Base-by-base conservation (phyloP, 23 red algal genomes). In the Cyanidiococcus yangmingshanensis region DNA sequence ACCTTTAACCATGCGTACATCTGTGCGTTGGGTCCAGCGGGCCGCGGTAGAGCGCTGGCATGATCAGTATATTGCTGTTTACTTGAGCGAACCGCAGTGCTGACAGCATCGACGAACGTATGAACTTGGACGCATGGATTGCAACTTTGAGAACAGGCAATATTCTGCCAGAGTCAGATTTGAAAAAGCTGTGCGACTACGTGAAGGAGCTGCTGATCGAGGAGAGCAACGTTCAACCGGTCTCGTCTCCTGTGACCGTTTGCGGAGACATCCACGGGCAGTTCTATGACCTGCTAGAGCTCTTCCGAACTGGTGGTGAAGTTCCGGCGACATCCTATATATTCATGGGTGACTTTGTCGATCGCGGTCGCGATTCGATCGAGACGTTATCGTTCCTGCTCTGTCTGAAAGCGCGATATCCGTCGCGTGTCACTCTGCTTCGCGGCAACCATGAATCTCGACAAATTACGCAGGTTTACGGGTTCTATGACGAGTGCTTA, bases 341-440 rank as follows among this genome's bases (percentile, higher is more conserved):
- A 39, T 98, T 98, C 68, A 98, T 98, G 94, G 94, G 94, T 32
- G 94, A 98, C 80, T 98, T 98, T 89, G 94, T 98, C 35, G 94
- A 98, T 82, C 94, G 94, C 59, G 94, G 94, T 2, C 90, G 90
- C 77, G 85, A 98, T 80, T 89, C 85, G 12, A 76, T 98, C 39
- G 94, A 98, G 77, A 98, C 94, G 1, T 89, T 98, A 51, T 89
- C 94, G 16, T 82, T 98, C 27, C 80, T 98, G 67, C 88, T 98
- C 31, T 98, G 94, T 58, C 74, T 98, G 38, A 98, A 98, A 77
- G 94, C 94, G 39, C 87, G 88, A 67, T 98, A 91, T 76, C 94
- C 94, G 27, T 80, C 88, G 0, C 85, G 89, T 38, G 87, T 98
- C 26, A 98, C 94, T 33, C 82, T 98, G 58, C 80, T 98, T 59